Evolutionary conservation across 2,329 filamentous ascomycete species (phyloP), one percentile per base, ranked within the genome.

Genomic region (Diaporthe amygdali): DNA sequence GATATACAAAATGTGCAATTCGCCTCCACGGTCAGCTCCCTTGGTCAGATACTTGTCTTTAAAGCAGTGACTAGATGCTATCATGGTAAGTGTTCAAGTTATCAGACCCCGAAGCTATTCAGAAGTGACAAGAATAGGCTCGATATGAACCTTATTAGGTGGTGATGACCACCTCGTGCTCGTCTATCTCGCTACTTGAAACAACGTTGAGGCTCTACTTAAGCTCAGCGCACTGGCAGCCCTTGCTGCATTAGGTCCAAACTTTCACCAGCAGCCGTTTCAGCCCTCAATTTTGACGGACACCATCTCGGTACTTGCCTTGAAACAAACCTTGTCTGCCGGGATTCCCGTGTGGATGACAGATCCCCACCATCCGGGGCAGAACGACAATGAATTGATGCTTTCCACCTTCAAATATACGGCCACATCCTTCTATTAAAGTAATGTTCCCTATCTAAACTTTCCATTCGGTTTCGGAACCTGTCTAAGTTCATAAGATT

Each of bases 141-240:
- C 6, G 2, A 37, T 17, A 49, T 37, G 59, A 49, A 49, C 59
- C 17, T 9, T 20, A 46, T 27, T 8, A 9, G 30, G 12, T 1
- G n/a, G 10, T 30, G 17, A 7, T n/a, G 37, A 37, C 10, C 25
- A 20, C 22, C 8, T 30, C 5, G 32, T 41, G 12, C n/a, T 37
- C 34, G 32, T 14, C 30, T 47, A 32, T 12, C 27, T 47, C 17
- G 27, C 59, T 44, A 64, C n/a, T 64, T 49, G 59, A 64, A 49
- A 49, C 59, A 20, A 20, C 30, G 32, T 47, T 64, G 59, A 64
- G 59, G 59, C 59, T 64, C 59, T 27, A 37, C 30, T 49, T 64
- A 64, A 64, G 59, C 59, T 64, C 44, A 25, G 59, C 44, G 44
- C 59, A 63, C 59, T 63, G 59, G 59, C 59, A 6, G 59, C 39